Evolutionary conservation across 2,329 filamentous ascomycete genomes (phyloP), one percentile per base, ranked within the genome.

Genomic region (Eutypella sp.): DNA sequence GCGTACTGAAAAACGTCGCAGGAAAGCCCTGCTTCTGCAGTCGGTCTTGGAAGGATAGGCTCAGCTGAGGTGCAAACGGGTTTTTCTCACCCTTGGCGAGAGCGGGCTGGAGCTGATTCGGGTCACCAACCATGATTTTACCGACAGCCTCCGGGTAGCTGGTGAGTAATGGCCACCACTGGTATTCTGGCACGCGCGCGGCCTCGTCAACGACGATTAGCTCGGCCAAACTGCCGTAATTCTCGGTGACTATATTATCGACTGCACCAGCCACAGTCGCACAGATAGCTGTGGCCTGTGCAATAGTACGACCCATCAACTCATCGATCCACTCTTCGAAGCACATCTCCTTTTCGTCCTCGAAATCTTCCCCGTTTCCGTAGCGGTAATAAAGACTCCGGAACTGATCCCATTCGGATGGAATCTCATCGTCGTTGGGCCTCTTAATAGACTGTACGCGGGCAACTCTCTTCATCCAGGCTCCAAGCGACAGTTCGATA

Each of bases 101-200:
- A 29, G 19, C 3, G 1, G 43, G 43, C 11, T 11, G 23, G 18
- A 45, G 25, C 13, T 45, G 43, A 15, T 31, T 6, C 11, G 18
- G 15, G n/a, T 40, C 37, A 7, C 36, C 37, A 8, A 45, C 43
- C 43, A 45, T 40, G 36, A 45, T 40, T 9, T 45, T 45, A 22
- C 43, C 43, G 22, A n/a, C 11, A 4, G 19, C 36, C 2, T 34
- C 8, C 4, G 9, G 3, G 11, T 45, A 40, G 36, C 40, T 40
- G 11, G 8, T 37, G 4, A 45, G 5, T 8, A 45, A 19, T 5
- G 43, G 25, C 43, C 43, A 45, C 43, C 34, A 33, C 24, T 45
- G 43, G 15, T 45, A 45, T 25, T 45, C 37, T 7, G 18, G 7
- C 3, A 45, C 37, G 5, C 37, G 23, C 2, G 37, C 43, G 15